Evolutionary conservation across 345 rosid species (phyloP).

Genomic region (Mercurialis annua): DNA sequence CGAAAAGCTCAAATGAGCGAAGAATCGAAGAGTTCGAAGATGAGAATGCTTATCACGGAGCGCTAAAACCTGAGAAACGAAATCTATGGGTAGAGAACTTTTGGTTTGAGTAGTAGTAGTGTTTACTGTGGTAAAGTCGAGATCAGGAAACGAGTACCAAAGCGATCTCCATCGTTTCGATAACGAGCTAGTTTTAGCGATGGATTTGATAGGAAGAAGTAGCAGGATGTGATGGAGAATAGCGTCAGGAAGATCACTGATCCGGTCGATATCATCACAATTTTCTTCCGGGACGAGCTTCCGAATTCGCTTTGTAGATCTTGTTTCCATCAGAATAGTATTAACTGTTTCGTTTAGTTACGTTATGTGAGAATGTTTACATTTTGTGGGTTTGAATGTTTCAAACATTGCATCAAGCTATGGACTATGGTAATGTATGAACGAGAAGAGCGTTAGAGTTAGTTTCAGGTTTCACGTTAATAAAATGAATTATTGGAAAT

Average conservation of each 20-base stretch:
- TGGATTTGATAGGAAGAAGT: constrained; percentile 55
- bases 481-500: too few species aligned
- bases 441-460: constrained; percentile 38
- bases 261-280: constrained; percentile 33
- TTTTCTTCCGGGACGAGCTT: constrained; percentile 32
- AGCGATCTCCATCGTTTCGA: constrained; percentile 69
- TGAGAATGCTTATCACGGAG: constrained; percentile 47
- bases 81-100: constrained; percentile 25
- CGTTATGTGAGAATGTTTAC: constrained; percentile 6
- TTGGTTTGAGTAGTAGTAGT: constrained; percentile 1
- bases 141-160: constrained; percentile 82
- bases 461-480: constrained; percentile 21
- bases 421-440: constrained; percentile 14
- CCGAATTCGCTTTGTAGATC: constrained; percentile 63
- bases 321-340: constrained; percentile 52
- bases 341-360: neutral
- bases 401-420: too few species aligned
- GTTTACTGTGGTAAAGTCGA: constrained; percentile 63
- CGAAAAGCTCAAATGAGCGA: constrained; percentile 54
- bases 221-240: constrained; percentile 63
- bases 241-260: constrained; percentile 65
- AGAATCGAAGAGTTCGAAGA: constrained; percentile 59
- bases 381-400: constrained; percentile 49
- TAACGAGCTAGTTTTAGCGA: constrained; percentile 51
- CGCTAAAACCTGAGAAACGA: constrained; percentile 39